Conservation (phyloP, 805 yeast species). For the Cyberlindnera galapagoensis region DNA sequence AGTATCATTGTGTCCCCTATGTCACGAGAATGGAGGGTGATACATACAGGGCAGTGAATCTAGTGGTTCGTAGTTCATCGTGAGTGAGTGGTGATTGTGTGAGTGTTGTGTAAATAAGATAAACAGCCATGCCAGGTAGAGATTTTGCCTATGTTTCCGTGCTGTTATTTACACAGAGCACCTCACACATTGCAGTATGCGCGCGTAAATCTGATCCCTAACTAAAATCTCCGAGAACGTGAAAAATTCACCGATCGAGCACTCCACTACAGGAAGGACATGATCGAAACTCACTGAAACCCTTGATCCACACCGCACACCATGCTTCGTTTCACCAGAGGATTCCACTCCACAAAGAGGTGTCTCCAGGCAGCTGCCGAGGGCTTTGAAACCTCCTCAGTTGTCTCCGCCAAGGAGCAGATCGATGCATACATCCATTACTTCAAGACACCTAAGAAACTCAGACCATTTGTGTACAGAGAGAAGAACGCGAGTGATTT, state of each 20-base stretch:
- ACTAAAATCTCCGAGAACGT: constrained; percentile 3
- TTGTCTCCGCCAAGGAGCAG: constrained; percentile 17
- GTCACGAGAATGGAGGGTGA: neutral
- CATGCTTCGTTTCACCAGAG: constrained; percentile 15
- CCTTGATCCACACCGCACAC: too few relatives aligned
- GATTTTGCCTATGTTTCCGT: too few relatives aligned
- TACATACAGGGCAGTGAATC: constrained; percentile 38
- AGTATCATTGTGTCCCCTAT: constrained; percentile 1
- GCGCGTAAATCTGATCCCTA: constrained; percentile 14
- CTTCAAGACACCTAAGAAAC: constrained; percentile 26
- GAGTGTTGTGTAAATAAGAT: too few relatives aligned
- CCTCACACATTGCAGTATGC: too few relatives aligned
- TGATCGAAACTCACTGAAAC: too few relatives aligned
- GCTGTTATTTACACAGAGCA: constrained; percentile 7
- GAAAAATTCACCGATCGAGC: too few relatives aligned
- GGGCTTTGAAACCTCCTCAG: constrained; percentile 1
- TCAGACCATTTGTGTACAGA: constrained; percentile 35
- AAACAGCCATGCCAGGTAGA: too few relatives aligned
- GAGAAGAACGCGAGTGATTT: constrained; percentile 32
- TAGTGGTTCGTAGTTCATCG: constrained; percentile 27
- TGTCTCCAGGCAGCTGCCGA: constrained; percentile 7
- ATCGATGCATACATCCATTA: constrained; percentile 29
- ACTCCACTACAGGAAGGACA: too few relatives aligned
- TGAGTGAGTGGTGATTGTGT: neutral
- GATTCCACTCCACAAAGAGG: constrained; percentile 11